Base-by-base conservation (phyloP, 768 basidiomycete species). In the Termitomyces sp. region DNA sequence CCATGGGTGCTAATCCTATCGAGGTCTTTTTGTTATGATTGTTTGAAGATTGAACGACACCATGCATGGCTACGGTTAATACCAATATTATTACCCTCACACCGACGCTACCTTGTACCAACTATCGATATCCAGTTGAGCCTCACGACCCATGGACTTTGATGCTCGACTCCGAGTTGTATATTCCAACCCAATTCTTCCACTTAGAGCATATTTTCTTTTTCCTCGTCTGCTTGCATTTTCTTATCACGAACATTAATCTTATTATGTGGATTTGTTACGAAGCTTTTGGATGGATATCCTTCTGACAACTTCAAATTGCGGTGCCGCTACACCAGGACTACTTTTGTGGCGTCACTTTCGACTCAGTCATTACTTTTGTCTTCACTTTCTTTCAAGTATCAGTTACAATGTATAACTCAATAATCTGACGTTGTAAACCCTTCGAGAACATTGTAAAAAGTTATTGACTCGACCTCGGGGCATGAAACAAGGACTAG, bases 1-100 rank as follows among this genome's bases (percentile, higher is more conserved):
- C 58, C 69, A 78, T 54, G 78, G 78, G 33, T 81, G 79, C 64
- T 77, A 68, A 68, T 55, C 42, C 46, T 24, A 13, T 22, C 36
- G 48, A 58, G 24, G 20, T 20, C n/a, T 41, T 31, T 45, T 36
- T 41, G 31, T 45, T 24, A 50, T 50, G 42, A 61, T 9, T 37
- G 31, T 27, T 39, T 22, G 24, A 37, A 58, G 22, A 60, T 55
- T 50, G 27, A 57, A 59, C 36, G 57, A 60, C 33, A 24, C 34
- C 18, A 45, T 55, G 16, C 47, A 60, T 57, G 57, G 56, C 41
- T 44, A 59, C 34, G 18, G 41, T 36, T n/a, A 30, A 61, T 34
- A 39, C n/a, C 59, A 61, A 33, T 60, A 55, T 42, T 58, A 34
- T 30, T 16, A 52, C 20, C 41, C 24, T 57, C 44, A 39, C 22